Base-by-base conservation (phyloP, 2,329 filamentous ascomycete genomes). In the Monosporascus sp. region DNA sequence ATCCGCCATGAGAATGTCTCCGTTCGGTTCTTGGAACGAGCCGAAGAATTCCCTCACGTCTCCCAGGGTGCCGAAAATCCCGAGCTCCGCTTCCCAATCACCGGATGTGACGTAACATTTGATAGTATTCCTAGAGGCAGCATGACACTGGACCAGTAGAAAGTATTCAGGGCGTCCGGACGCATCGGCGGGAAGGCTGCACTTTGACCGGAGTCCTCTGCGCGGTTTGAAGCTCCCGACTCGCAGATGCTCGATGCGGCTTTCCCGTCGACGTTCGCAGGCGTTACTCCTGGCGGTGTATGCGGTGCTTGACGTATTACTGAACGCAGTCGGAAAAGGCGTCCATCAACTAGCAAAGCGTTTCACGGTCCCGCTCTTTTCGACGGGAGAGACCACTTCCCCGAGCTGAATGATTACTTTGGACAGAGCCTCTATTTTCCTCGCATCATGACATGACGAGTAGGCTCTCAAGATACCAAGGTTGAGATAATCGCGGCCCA, bases 401-500 rank as follows among this genome's bases (percentile, higher is more conserved):
- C 48, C 50, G 1, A 61, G 50, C 54, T 60, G 39, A 54, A 52
- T 45, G 18, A 63, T 58, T 15, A 52, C 52, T 45, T 58, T 52
- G 43, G 62, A 52, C 54, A 61, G 57, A 22, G 47, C 52, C 41
- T 55, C 56, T 37, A 55, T 51, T 24, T 55, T 52, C 41, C 56
- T 54, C 25, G 51, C 52, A 44, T 57, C 56, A 51, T 58, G 56
- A 50, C 35, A 37, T 14, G 55, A 41, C 9, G 41, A 35, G 35
- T 46, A 41, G 18, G 55, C 45, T 47, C 54, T 54, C 20, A 61
- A 51, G 44, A 54, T 56, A 46, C 63, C 62, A n/a, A 64, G 55
- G 37, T 58, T 60, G 39, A 68, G 58, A 0, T 66, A 65, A 71
- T 70, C 2, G 62, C 63, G 2, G 67, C 64, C 44, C 64, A 69